Percentiles rank a stretch among this genome's conserved stretches.
phyloP scores from a whole-genome alignment of 2,329 filamentous ascomycete genomes.

The Endoconidiophora laricicola region DNA sequence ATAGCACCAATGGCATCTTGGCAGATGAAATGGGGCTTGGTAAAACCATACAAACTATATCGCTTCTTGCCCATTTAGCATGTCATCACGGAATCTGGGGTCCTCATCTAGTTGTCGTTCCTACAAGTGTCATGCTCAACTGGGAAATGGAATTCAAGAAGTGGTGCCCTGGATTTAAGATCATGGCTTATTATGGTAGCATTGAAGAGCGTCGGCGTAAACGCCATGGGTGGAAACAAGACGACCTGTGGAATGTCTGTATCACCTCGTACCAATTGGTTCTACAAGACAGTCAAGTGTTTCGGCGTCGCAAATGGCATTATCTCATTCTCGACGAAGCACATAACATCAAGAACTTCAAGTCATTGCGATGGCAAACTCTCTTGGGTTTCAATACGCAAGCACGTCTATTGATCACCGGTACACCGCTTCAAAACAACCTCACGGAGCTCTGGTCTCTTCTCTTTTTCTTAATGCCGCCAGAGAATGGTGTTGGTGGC shows the following conservation, averaged over 20 bases:
- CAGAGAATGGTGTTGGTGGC: slow-evolving; percentile 69
- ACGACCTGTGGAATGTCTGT: slow-evolving; percentile 90
- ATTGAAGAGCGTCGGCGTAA: slow-evolving; percentile 85
- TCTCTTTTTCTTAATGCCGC: slow-evolving; percentile 90
- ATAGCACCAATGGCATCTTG: slow-evolving; percentile 86
- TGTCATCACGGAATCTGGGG: slow-evolving; percentile 87
- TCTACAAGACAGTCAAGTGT: slow-evolving; percentile 81
- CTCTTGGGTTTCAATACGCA: slow-evolving; percentile 86
- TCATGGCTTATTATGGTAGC: slow-evolving; percentile 88
- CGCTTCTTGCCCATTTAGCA: slow-evolving; percentile 79
- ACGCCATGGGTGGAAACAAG: slow-evolving; percentile 81
- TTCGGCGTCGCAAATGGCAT: slow-evolving; percentile 86
- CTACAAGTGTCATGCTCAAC: slow-evolving; percentile 95
- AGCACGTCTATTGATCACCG: slow-evolving; percentile 73
- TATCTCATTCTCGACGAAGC: slow-evolving; percentile 98
- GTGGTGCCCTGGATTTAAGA: slow-evolving; percentile 95
- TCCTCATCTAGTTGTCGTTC: slow-evolving; percentile 86
- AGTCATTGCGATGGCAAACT: slow-evolving; percentile 91
- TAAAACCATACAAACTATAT: slow-evolving; percentile 96
- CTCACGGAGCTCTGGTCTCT: slow-evolving; percentile 93
- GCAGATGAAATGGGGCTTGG: slow-evolving; percentile 98
- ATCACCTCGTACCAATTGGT: slow-evolving; percentile 97
- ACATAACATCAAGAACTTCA: slow-evolving; percentile 99
- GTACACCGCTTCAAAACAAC: slow-evolving; percentile 93
- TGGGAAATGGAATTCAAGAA: slow-evolving; percentile 99